Percentiles rank a stretch among this genome's conserved stretches.
Evolutionary conservation across 768 basidiomycete genomes (phyloP).

Genomic region (Dentipellis sp.): DNA sequence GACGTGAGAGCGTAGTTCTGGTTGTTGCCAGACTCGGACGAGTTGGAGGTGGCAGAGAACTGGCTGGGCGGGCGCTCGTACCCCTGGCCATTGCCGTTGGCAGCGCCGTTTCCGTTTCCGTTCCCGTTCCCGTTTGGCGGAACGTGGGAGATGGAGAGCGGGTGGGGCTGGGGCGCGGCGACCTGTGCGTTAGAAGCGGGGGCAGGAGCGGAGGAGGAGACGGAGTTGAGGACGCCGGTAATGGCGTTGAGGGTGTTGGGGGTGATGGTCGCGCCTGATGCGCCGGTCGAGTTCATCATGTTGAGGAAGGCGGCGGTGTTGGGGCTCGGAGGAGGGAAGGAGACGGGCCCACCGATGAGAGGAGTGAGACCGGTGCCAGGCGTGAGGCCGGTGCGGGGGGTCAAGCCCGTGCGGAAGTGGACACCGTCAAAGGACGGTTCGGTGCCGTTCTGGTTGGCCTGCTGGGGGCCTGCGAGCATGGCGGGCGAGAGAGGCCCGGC

Average conservation of each 20-base stretch:
- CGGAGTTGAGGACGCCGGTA: constrained; percentile 62
- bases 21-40: constrained; percentile 2
- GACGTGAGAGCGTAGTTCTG: constrained; percentile 22
- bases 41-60: background rate
- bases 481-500: constrained; percentile 93
- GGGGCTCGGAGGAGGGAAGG: constrained; percentile 78
- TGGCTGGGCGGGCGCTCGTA: constrained; percentile 8
- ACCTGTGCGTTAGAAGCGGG: constrained; percentile 63
- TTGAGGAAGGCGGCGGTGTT: constrained; percentile 89
- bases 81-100: constrained; percentile 10
- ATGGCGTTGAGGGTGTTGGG: constrained; percentile 69
- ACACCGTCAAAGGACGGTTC: constrained; percentile 55
- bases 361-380: constrained; percentile 81
- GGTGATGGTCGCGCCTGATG: constrained; percentile 41
- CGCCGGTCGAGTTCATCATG: constrained; percentile 55
- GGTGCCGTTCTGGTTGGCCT: constrained; percentile 26
- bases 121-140: constrained; percentile 12
- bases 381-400: constrained; percentile 79
- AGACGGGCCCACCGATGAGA: constrained; percentile 61
- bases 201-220: constrained; percentile 40
- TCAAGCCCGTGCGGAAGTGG: constrained; percentile 78
- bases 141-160: constrained; percentile 25
- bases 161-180: constrained; percentile 19
- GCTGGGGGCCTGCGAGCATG: constrained; percentile 86
- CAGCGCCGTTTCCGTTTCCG: background rate